These are phyloP conservation scores for Ogataea dorogensis DNA, from an alignment of 805 yeast species.

Conservation along the genomic window DNA sequence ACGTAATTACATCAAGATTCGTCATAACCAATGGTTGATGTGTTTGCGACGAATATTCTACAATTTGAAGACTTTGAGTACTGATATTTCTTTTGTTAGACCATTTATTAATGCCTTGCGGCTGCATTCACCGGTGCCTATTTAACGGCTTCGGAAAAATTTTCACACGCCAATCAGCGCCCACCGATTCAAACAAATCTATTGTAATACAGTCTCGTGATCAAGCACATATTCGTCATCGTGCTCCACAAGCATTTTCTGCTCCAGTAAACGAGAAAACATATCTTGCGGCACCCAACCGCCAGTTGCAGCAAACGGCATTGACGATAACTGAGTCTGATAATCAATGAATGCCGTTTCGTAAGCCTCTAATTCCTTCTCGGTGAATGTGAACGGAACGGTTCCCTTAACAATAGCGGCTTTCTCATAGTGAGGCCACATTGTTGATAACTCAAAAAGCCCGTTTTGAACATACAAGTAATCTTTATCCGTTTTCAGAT, in stretches of 20 bases:
- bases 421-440: conserved; percentile 66
- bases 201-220: conserved; percentile 27
- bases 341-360: conserved; percentile 59
- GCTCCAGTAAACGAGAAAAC: conserved; percentile 67
- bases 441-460: conserved; percentile 59
- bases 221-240: conserved; percentile 44
- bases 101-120: too few species aligned
- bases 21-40: too few species aligned
- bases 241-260: conserved; percentile 64
- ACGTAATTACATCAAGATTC: too few species aligned
- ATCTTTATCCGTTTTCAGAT: conserved; percentile 56
- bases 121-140: too few species aligned
- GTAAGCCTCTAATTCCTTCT: conserved; percentile 57
- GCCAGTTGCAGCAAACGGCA: conserved; percentile 85
- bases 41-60: too few species aligned
- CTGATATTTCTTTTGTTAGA: not conserved
- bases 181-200: not conserved
- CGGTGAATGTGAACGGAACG: conserved; percentile 45
- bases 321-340: conserved; percentile 62
- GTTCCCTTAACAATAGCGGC: conserved; percentile 50
- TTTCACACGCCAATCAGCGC: not conserved
- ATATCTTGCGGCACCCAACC: conserved; percentile 97
- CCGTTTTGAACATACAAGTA: conserved; percentile 64
- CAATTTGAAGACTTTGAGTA: conserved; percentile 2
- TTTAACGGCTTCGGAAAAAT: conserved; percentile 6